Percentiles rank a stretch among this genome's conserved stretches.
phyloP scores from a whole-genome alignment of 495 filamentous ascomycete species.

The Aspergillus steynii region DNA sequence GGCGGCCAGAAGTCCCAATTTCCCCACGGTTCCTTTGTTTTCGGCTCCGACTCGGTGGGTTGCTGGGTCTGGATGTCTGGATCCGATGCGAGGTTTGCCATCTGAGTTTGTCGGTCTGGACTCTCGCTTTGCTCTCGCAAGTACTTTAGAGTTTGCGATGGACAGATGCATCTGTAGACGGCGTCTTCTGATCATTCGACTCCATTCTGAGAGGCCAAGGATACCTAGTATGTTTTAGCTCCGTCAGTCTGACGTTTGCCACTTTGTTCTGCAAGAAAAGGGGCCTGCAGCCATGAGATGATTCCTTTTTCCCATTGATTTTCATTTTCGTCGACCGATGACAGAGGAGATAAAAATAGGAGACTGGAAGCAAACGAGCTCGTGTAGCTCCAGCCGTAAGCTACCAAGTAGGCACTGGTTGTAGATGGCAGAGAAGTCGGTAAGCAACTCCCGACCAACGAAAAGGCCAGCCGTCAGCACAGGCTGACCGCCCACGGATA shows the following conservation, averaged over 20 bases:
- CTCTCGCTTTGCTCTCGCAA: background rate
- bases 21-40: background rate
- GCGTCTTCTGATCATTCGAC: background rate
- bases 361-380: background rate
- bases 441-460: background rate
- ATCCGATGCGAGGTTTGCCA: background rate
- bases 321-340: background rate
- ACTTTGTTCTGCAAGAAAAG: background rate
- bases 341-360: background rate
- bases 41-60: background rate
- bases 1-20: background rate
- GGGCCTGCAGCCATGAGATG: background rate
- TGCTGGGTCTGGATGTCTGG: background rate
- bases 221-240: background rate
- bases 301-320: background rate
- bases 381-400: too few relatives aligned
- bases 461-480: too few relatives aligned
- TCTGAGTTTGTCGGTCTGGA: background rate
- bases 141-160: background rate
- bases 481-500: background rate
- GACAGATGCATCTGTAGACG: background rate
- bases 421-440: background rate
- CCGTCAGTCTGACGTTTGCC: background rate
- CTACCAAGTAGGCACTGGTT: too few relatives aligned
- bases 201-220: background rate